Percentiles rank a stretch among this genome's conserved stretches.
Conservation (phyloP, 768 basidiomycete genomes). For the Filobasidium floriforme region DNA sequence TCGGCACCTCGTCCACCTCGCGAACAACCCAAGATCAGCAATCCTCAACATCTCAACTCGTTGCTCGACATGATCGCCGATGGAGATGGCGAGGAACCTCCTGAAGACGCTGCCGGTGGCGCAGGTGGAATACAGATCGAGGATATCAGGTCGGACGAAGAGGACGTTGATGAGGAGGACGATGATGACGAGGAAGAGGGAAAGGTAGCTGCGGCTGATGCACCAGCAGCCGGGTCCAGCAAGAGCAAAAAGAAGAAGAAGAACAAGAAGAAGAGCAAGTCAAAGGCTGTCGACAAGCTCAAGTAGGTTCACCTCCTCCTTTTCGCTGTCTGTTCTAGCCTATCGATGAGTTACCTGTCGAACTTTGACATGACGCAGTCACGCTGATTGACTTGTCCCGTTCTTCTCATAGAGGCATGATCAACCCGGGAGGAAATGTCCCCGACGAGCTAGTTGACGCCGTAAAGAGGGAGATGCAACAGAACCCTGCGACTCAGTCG, state of each 20-base stretch:
- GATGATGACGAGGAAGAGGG: slow-evolving; percentile 30
- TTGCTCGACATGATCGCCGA: slow-evolving; percentile 35
- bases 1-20: background rate
- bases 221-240: slow-evolving; percentile 30
- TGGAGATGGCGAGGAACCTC: slow-evolving; percentile 12
- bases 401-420: slow-evolving; percentile 24
- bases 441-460: slow-evolving; percentile 54
- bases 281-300: slow-evolving; percentile 48
- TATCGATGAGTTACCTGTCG: background rate
- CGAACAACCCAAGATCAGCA: slow-evolving; percentile 1
- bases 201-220: slow-evolving; percentile 14
- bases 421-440: slow-evolving; percentile 30
- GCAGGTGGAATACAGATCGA: slow-evolving; percentile 27
- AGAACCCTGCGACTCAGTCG: slow-evolving; percentile 19
- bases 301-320: slow-evolving; percentile 30
- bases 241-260: slow-evolving; percentile 70
- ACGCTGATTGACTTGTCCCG: slow-evolving; percentile 45
- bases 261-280: slow-evolving; percentile 76
- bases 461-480: slow-evolving; percentile 61
- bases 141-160: slow-evolving; percentile 28
- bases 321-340: background rate
- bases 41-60: slow-evolving; percentile 22
- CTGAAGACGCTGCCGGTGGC: slow-evolving; percentile 10
- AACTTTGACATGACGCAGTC: slow-evolving; percentile 41
- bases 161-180: slow-evolving; percentile 27